phyloP scores from a whole-genome alignment of 2,329 filamentous ascomycete species.

The Arthroderma sp. region DNA sequence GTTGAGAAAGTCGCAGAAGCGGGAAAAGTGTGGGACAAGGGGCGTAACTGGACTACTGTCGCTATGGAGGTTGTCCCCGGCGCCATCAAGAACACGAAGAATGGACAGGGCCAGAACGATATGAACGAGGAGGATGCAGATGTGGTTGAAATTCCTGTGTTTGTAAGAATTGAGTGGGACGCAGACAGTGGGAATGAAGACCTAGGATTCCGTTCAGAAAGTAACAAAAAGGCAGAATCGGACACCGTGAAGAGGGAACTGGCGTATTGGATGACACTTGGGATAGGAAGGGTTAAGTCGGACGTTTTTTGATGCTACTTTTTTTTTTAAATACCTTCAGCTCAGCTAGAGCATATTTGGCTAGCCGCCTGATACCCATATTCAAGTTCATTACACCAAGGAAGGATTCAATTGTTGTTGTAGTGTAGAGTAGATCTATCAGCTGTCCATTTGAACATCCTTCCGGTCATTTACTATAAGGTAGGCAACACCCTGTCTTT shows the following conservation, averaged over 20 bases:
- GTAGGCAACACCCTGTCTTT: no score
- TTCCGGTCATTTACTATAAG: no score
- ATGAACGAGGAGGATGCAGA: slow-evolving; percentile 49
- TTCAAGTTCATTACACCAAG: background rate
- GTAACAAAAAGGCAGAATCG: slow-evolving; percentile 37
- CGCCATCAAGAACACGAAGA: slow-evolving; percentile 24
- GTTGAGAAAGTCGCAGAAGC: slow-evolving; percentile 55
- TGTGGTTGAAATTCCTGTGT: slow-evolving; percentile 80
- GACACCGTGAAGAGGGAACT: slow-evolving; percentile 70
- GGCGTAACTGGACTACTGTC: slow-evolving; percentile 88
- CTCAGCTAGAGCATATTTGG: background rate
- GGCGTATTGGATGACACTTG: slow-evolving; percentile 91
- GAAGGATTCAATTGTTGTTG: background rate
- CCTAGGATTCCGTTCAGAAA: slow-evolving; percentile 21
- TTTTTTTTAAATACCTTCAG: background rate
- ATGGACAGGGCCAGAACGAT: slow-evolving; percentile 44
- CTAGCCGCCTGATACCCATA: background rate
- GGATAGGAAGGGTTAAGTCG: slow-evolving; percentile 62
- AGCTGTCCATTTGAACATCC: no score
- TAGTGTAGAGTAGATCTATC: no score
- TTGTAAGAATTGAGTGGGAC: slow-evolving; percentile 86
- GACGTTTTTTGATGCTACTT: background rate
- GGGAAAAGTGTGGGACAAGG: slow-evolving; percentile 92
- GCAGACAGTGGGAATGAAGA: slow-evolving; percentile 42
- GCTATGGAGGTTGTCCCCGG: slow-evolving; percentile 76